Conservation (phyloP, 768 basidiomycete genomes). For the Gymnopilus junonius region DNA sequence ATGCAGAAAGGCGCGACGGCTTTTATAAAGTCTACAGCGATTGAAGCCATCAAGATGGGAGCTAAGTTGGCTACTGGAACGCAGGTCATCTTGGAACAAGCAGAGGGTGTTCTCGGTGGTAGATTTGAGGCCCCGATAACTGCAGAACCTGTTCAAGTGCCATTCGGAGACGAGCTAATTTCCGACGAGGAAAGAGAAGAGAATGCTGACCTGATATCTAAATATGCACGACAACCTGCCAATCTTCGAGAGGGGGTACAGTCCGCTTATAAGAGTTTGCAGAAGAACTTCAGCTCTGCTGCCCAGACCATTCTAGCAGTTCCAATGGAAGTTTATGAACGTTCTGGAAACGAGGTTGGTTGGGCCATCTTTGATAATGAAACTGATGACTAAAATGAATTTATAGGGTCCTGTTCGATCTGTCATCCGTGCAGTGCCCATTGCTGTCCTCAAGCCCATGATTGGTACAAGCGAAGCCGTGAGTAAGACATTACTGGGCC, state of each 20-base stretch:
- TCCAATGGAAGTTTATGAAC: slow-evolving; percentile 98
- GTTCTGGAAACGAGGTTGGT: slow-evolving; percentile 86
- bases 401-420: slow-evolving; percentile 87
- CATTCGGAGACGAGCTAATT: slow-evolving; percentile 38
- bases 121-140: slow-evolving; percentile 69
- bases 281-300: slow-evolving; percentile 86
- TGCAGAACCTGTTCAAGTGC: slow-evolving; percentile 65
- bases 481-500: slow-evolving; percentile 91
- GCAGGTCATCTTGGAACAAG: slow-evolving; percentile 95
- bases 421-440: slow-evolving; percentile 95
- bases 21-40: slow-evolving; percentile 92
- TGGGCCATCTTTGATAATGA: background rate
- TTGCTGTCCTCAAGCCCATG: slow-evolving; percentile 97
- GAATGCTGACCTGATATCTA: slow-evolving; percentile 67
- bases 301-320: slow-evolving; percentile 98
- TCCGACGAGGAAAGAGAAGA: slow-evolving; percentile 48
- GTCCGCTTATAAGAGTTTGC: slow-evolving; percentile 88
- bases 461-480: slow-evolving; percentile 98
- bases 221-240: slow-evolving; percentile 90
- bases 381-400: slow-evolving; percentile 9
- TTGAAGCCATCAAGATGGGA: slow-evolving; percentile 94
- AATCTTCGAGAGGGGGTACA: slow-evolving; percentile 88
- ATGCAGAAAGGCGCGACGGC: slow-evolving; percentile 93
- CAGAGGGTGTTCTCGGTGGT: slow-evolving; percentile 88
- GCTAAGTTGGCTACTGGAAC: slow-evolving; percentile 95